phyloP scores from a whole-genome alignment of 495 filamentous ascomycete species.

The Chlorociboria aeruginascens region DNA sequence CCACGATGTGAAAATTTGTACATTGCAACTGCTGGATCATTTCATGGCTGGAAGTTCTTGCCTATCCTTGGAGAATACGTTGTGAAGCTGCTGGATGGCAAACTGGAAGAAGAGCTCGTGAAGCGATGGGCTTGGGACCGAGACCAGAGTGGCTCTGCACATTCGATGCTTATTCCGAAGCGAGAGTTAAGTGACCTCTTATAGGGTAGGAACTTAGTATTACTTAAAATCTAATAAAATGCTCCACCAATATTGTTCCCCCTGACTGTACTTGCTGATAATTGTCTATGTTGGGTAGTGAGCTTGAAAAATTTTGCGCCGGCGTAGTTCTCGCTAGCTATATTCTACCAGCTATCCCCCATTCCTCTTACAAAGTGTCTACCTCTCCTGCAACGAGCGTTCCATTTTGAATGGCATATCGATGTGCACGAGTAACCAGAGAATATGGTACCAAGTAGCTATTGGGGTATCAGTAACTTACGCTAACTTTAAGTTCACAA shows the following conservation, averaged over 20 bases:
- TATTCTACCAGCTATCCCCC: background rate
- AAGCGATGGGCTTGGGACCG: conserved; percentile 45
- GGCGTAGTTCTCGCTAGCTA: background rate
- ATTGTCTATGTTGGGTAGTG: no score
- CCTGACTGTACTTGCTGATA: no score
- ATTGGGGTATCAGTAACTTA: conserved; percentile 3
- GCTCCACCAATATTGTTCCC: no score
- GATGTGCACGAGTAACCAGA: conserved; percentile 33
- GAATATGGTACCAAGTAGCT: conserved; percentile 33
- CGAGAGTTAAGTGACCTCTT: conserved; percentile 5
- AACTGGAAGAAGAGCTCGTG: conserved; percentile 28
- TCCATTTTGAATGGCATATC: conserved; percentile 29
- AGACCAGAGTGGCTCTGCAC: conserved; percentile 4
- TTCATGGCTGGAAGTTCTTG: conserved; percentile 48
- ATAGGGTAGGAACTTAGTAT: background rate
- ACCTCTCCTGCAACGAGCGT: conserved; percentile 26
- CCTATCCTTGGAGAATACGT: conserved; percentile 49
- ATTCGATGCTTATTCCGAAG: conserved; percentile 16
- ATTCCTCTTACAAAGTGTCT: conserved; percentile 17
- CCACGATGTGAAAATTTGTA: conserved; percentile 33
- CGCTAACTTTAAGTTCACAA: no score
- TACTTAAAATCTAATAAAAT: no score
- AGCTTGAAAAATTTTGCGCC: no score
- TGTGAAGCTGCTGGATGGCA: conserved; percentile 38
- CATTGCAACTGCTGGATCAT: conserved; percentile 35